phyloP scores from a whole-genome alignment of 2,329 filamentous ascomycete genomes.

The Coniella vitis region DNA sequence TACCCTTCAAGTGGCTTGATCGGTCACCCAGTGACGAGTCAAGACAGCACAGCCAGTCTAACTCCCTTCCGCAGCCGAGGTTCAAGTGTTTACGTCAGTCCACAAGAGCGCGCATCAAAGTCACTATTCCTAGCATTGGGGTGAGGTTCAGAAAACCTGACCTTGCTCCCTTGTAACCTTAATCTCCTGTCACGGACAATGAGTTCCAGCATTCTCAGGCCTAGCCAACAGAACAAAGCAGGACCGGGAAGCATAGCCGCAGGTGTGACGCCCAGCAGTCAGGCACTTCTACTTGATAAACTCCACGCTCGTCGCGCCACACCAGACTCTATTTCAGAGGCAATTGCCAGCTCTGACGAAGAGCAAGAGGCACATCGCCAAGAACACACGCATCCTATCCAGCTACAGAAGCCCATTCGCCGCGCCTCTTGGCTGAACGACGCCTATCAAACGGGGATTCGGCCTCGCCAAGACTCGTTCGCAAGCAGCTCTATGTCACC shows the following conservation, averaged over 20 bases:
- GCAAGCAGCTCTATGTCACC: conserved; percentile 71
- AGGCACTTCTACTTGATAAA: conserved; percentile 66
- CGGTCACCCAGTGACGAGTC: no score
- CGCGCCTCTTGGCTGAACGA: conserved; percentile 85
- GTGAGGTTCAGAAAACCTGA: no score
- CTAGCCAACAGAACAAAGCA: conserved; percentile 44
- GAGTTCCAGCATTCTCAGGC: conserved; percentile 45
- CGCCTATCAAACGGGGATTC: conserved; percentile 55
- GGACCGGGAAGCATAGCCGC: conserved; percentile 37
- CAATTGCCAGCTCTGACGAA: conserved; percentile 88
- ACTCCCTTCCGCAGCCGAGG: no score
- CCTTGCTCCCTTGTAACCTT: neutral
- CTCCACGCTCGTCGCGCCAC: conserved; percentile 75
- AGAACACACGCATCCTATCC: conserved; percentile 41
- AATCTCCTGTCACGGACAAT: conserved; percentile 29
- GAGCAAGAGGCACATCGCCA: conserved; percentile 65
- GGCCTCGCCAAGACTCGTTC: conserved; percentile 70
- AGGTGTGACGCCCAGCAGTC: conserved; percentile 46
- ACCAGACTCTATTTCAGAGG: conserved; percentile 73
- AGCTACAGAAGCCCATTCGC: conserved; percentile 56
- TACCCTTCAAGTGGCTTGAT: no score
- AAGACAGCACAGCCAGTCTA: no score
- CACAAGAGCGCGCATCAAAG: no score
- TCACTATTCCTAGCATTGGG: no score
- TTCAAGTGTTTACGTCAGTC: no score